Percentiles rank a stretch among this genome's conserved stretches.
These are phyloP conservation scores for Prillingera fragicola DNA, from an alignment of 1,284 basidiomycete species.

Conservation along the genomic window DNA sequence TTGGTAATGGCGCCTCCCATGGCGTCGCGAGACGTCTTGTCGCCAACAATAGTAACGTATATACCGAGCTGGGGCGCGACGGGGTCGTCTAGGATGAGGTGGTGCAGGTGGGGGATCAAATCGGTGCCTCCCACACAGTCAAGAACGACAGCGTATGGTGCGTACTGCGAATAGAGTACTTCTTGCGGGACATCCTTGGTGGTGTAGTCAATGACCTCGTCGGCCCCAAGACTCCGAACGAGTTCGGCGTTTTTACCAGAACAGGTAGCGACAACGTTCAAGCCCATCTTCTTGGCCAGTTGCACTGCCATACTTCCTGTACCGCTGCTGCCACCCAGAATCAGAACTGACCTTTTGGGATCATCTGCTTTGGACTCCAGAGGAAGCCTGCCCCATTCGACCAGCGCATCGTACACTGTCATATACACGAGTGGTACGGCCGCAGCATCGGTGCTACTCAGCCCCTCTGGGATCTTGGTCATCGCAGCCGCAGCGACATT, in stretches of 20 bases:
- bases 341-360: conserved; percentile 49
- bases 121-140: conserved; percentile 36
- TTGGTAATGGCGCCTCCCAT: conserved; percentile 34
- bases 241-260: conserved; percentile 55
- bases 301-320: conserved; percentile 63
- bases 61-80: conserved; percentile 21
- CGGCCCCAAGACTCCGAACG: conserved; percentile 50
- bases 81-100: conserved; percentile 32
- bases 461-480: conserved; percentile 28
- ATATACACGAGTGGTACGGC: conserved; percentile 56
- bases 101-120: conserved; percentile 27
- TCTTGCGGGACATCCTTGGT: conserved; percentile 51
- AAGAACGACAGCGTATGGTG: conserved; percentile 40
- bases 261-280: conserved; percentile 56
- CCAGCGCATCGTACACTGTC: conserved; percentile 57
- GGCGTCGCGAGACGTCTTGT: conserved; percentile 20
- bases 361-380: too few species aligned
- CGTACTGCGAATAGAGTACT: conserved; percentile 41
- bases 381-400: conserved; percentile 46
- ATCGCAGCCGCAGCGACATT: conserved; percentile 42
- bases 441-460: conserved; percentile 56
- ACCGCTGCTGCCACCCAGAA: conserved; percentile 61
- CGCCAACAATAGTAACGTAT: conserved; percentile 38
- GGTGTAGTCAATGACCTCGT: conserved; percentile 58
- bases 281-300: conserved; percentile 58